Base-by-base conservation (phyloP, 805 yeast species). In the Ogataea trehalophila region DNA sequence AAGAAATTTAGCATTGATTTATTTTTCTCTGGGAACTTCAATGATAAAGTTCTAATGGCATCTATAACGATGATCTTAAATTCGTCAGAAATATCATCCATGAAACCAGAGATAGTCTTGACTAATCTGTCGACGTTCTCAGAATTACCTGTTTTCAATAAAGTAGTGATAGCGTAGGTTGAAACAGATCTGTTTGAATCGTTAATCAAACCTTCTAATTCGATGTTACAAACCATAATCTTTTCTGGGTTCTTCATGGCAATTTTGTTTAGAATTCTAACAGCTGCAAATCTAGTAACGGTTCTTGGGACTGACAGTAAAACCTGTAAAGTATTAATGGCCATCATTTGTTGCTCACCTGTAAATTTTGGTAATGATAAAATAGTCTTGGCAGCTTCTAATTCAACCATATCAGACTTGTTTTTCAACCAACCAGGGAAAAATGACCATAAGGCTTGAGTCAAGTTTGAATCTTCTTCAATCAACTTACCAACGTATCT, bases 91-190 rank as follows among this genome's bases (percentile, higher is more conserved):
- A 94, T 92, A 56, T 92, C 97, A 63, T 80, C 87, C 85, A 92
- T 87, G 65, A 91, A 85, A 35, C 85, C 83, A 33, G 94, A 76
- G 70, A 94, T 89, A 46, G 90, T 91, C 53, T 83, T 76, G 68
- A 94, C 88, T 58, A 94, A 77, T 60, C 96, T 79, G 65, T 92
- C 96, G 47, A 94, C 96, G 56, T 80, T 79, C 51, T 87, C 89
- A 52, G 88, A 85, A 54, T 91, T 90, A 64, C 97, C 96, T 2
- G 98, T 92, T 71, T 92, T 94, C 67, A 94, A 79, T 62, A 94
- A 75, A 2, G 98, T 92, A 33, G 98, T 94, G 65, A 94, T 94
- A 26, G 99, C 97, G 68, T 89, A 92, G 15, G 99, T 94, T 14
- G 98, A 92, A 55, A 94, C 82, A 33, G 96, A 84, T 70, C 96